Evolutionary conservation across 208 protist genomes (phyloP), one percentile per base, ranked within the genome.

Genomic region (Leishmania turanica): DNA sequence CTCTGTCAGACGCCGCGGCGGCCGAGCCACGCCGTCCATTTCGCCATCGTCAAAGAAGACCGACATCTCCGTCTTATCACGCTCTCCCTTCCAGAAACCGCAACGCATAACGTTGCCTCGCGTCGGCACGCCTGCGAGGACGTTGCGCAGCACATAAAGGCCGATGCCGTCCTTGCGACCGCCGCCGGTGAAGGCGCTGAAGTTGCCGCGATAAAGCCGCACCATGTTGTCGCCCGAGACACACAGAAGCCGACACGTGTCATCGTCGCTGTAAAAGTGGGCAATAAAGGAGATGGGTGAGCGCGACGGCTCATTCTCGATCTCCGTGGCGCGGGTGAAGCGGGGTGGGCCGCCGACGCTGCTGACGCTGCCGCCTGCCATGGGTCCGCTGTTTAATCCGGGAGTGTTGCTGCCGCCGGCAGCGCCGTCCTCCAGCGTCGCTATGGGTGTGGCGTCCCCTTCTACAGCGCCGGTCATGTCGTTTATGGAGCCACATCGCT

Each of bases 21-120:
- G 74, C 40, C 78, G 77, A 78, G 93, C 87, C 82, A 96, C 88
- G 24, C 79, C 80, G 74, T 97, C 95, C 87, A 92, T 92, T 85
- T 97, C 94, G 11, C 87, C 91, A 78, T 97, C 95, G 78, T 97
- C 95, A 60, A 95, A 90, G 76, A 96, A 96, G 13, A 88, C 81
- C 1, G 95, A 91, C 21, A 93, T 88, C 71, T 93, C 86, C 53
- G 87, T 65, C 82, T 93, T 93, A 40, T 77, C 86, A 37, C 84
- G 88, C 40, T 91, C 83, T 54, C 94, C 94, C 60, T 87, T 92
- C 93, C 94, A 97, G 72, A 97, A 97, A 27, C 87, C 89, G 9
- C 89, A 88, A 66, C 85, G 88, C 71, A 91, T 82, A 21, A 81
- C 86, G 84, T 85, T 92, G 75, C 94, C 92, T 47, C 89, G 89